These are phyloP conservation scores for Metahyphopichia silvanorum DNA, from an alignment of 805 yeast species.

Conservation along the genomic window DNA sequence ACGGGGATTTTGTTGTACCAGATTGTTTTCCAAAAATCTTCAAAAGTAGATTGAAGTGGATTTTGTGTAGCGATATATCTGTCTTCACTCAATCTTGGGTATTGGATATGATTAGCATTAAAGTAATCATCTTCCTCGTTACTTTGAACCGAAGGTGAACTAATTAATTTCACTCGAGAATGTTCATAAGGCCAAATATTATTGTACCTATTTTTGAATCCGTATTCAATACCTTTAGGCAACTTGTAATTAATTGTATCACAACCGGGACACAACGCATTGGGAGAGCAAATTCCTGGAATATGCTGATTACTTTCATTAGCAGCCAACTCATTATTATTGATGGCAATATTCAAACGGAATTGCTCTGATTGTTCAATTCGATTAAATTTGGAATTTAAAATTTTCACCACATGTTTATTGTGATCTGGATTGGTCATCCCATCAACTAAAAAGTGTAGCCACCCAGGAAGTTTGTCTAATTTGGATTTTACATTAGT, in stretches of 20 bases:
- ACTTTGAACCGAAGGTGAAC: slow-evolving; percentile 10
- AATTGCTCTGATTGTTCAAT: slow-evolving; percentile 37
- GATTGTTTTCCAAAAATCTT: slow-evolving; percentile 42
- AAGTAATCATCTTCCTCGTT: slow-evolving; percentile 36
- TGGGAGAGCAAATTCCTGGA: slow-evolving; percentile 34
- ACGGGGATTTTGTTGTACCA: slow-evolving; percentile 31
- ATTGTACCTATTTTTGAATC: slow-evolving; percentile 43
- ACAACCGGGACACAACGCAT: slow-evolving; percentile 40
- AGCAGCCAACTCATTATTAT: slow-evolving; percentile 10
- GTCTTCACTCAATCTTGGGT: slow-evolving; percentile 16
- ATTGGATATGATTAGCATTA: slow-evolving; percentile 42
- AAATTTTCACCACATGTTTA: slow-evolving; percentile 17
- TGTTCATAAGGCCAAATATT: slow-evolving; percentile 51
- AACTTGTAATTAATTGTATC: slow-evolving; percentile 36
- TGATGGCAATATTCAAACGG: slow-evolving; percentile 33
- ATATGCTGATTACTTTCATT: slow-evolving; percentile 5
- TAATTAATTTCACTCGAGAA: slow-evolving; percentile 36
- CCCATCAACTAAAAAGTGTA: slow-evolving; percentile 18
- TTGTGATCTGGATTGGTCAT: slow-evolving; percentile 10
- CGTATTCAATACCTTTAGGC: slow-evolving; percentile 44
- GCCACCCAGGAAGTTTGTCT: slow-evolving; percentile 30
- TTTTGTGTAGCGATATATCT: slow-evolving; percentile 46
- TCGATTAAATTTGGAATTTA: slow-evolving; percentile 30
- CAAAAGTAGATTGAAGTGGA: slow-evolving; percentile 38
- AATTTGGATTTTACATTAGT: slow-evolving; percentile 8